Evolutionary conservation across 352 stramenopile species (phyloP), one percentile per base, ranked within the genome.

Genomic region (Globisporangium alternatum): DNA sequence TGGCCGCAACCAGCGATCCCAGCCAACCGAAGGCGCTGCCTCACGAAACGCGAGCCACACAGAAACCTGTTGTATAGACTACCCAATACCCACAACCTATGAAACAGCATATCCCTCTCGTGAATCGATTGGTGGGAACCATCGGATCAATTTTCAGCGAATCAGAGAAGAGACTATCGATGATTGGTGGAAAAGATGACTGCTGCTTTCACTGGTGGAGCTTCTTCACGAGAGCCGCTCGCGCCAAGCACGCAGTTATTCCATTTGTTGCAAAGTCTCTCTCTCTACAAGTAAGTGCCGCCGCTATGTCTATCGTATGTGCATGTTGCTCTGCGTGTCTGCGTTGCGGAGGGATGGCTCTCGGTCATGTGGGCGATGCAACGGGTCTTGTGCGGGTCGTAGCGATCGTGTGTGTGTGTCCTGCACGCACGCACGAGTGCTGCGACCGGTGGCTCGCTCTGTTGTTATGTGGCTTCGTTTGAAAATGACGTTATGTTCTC

Each of bases 251-350:
- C n/a, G 15, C 0, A 25, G 60, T 13, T 59, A 68, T 71, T 68
- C 69, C 76, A 81, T 83, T 88, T 91, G 85, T 93, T 93, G 85
- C 85, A 90, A 88, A 90, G 80, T 88, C 86, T 77, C 77, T 89
- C 82, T 88, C 78, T 70, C 81, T n/a, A 76, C 78, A 93, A 91
- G 85, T 93, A 93, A 76, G 85, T 93, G 61, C 52, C 44, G 67
- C 12, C 44, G 37, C 53, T 66, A 9, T 66, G 33, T 63, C n/a
- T n/a, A n/a, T 49, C 31, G 59, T 64, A 52, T 48, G 70, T 47
- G 41, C 41, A 22, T 47, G 41, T 21, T 19, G 41, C 41, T 69
- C 44, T 64, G 56, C 33, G 35, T 41, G 37, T 49, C 21, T 54
- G 15, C 10, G 21, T 53, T 53, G 47, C 21, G 25, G 22, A 35